Conservation (phyloP, 257 asterid genomes). For the Henckelia pumila region DNA sequence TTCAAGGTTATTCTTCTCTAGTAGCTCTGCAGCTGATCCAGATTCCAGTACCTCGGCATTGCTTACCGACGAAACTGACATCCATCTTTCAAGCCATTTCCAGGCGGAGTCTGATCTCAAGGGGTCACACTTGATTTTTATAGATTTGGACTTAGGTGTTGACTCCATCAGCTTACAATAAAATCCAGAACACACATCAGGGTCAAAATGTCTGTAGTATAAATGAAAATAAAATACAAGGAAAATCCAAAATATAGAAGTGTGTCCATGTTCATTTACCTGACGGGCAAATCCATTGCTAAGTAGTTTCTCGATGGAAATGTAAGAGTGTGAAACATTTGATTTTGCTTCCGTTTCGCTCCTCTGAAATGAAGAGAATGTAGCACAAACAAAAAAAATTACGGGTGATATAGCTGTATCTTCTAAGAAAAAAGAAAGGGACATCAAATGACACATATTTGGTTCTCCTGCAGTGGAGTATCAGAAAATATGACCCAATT, state of each 20-base stretch:
- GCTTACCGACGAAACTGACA: slow-evolving; percentile 61
- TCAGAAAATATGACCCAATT: slow-evolving; percentile 10
- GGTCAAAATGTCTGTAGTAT: neutral
- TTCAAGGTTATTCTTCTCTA: slow-evolving; percentile 24
- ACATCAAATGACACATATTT: slow-evolving; percentile 6
- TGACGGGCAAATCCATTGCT: slow-evolving; percentile 83
- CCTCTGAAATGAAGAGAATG: slow-evolving; percentile 43
- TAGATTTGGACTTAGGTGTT: slow-evolving; percentile 53
- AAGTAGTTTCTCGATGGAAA: slow-evolving; percentile 76
- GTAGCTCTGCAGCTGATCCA: slow-evolving; percentile 27
- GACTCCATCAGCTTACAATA: slow-evolving; percentile 71
- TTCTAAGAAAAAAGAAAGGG: neutral
- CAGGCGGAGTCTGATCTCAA: slow-evolving; percentile 79
- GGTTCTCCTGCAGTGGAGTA: slow-evolving; percentile 9
- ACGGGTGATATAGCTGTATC: slow-evolving; percentile 1
- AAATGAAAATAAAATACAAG: slow-evolving; percentile 12
- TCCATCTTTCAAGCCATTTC: slow-evolving; percentile 98
- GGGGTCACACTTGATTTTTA: slow-evolving; percentile 88
- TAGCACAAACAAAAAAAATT: slow-evolving; percentile 17
- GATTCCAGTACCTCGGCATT: slow-evolving; percentile 35
- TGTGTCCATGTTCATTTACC: slow-evolving; percentile 44
- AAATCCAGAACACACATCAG: slow-evolving; percentile 29
- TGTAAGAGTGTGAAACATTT: slow-evolving; percentile 35
- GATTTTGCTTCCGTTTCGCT: slow-evolving; percentile 38
- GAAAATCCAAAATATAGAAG: slow-evolving; percentile 11